Conservation (phyloP, 352 stramenopile genomes). For the Phytophthora meadii region DNA sequence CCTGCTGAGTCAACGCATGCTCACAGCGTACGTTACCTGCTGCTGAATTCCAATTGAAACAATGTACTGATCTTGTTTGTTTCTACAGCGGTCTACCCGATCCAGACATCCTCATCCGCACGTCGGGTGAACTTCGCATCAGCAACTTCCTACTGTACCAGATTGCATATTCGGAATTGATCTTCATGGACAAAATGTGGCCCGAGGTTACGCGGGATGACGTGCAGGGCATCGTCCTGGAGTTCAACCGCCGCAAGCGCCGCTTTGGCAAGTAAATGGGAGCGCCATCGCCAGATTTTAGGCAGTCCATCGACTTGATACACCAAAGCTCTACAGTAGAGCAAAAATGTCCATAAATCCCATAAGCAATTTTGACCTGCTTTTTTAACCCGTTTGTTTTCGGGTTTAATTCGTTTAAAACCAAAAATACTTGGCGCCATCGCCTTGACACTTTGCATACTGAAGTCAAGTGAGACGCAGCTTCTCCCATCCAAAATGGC, state of each 20-base stretch:
- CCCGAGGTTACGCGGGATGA: conserved; percentile 92
- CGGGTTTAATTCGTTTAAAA: conserved; percentile 1
- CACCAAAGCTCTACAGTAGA: conserved; percentile 8
- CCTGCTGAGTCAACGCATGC: conserved; percentile 72
- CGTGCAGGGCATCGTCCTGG: conserved; percentile 77
- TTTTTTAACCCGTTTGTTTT: too few relatives aligned
- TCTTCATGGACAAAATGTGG: conserved; percentile 96
- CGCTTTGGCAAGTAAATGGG: conserved; percentile 88
- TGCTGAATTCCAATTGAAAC: too few relatives aligned
- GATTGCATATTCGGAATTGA: conserved; percentile 95
- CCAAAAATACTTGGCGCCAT: conserved; percentile 19
- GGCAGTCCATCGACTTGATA: background rate
- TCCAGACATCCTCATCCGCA: conserved; percentile 96
- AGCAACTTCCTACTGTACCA: conserved; percentile 98
- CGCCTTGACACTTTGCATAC: conserved; percentile 21
- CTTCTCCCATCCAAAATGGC: conserved; percentile 23
- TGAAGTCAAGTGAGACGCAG: conserved; percentile 26
- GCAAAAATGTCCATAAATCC: conserved; percentile 14
- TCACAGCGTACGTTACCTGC: conserved; percentile 73
- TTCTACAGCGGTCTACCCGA: conserved; percentile 80
- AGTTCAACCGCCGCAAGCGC: conserved; percentile 88
- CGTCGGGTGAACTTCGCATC: conserved; percentile 94
- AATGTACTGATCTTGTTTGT: background rate
- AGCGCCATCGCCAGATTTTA: background rate
- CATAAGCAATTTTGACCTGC: too few relatives aligned